Evolutionary conservation across 139 green algal species (phyloP).

Genomic region (Closterium sp.): DNA sequence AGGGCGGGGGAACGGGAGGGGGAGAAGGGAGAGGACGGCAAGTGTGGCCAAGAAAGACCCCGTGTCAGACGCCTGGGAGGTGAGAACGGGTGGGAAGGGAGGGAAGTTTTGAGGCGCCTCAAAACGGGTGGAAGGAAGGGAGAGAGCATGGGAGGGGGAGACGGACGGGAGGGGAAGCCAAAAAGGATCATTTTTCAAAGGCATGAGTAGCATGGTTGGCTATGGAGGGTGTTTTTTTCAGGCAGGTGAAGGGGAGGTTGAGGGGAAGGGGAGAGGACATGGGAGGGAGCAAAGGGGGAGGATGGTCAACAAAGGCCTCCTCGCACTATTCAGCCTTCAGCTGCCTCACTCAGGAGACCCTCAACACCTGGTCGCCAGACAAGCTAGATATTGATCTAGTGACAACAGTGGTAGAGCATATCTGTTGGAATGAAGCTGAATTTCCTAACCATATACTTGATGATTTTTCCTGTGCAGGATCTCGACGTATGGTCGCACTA

Average conservation of each 20-base stretch:
- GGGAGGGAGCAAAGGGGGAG: too few relatives aligned
- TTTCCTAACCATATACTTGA: too few relatives aligned
- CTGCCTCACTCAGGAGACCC: background rate
- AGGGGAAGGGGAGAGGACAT: too few relatives aligned
- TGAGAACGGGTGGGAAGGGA: background rate
- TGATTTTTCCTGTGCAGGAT: background rate
- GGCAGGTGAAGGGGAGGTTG: too few relatives aligned
- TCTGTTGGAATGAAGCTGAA: background rate
- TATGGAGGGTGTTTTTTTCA: too few relatives aligned
- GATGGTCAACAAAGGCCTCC: too few relatives aligned
- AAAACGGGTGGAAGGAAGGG: too few relatives aligned
- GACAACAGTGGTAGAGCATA: background rate
- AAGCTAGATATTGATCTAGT: constrained; percentile 37
- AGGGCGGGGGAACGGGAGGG: background rate
- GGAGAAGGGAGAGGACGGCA: constrained; percentile 26
- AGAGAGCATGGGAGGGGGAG: background rate
- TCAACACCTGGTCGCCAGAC: constrained; percentile 15
- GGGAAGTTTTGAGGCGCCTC: too few relatives aligned
- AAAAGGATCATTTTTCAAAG: constrained; percentile 27
- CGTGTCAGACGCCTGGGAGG: constrained; percentile 32
- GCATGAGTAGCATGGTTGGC: background rate
- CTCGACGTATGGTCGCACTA: constrained; percentile 1
- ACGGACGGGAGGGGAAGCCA: constrained; percentile 36
- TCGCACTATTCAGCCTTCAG: background rate
- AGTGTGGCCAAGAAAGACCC: constrained; percentile 21